These are phyloP conservation scores for Cyclotella sp. DNA, from an alignment of 108 stramenopile genomes.

Conservation along the genomic window DNA sequence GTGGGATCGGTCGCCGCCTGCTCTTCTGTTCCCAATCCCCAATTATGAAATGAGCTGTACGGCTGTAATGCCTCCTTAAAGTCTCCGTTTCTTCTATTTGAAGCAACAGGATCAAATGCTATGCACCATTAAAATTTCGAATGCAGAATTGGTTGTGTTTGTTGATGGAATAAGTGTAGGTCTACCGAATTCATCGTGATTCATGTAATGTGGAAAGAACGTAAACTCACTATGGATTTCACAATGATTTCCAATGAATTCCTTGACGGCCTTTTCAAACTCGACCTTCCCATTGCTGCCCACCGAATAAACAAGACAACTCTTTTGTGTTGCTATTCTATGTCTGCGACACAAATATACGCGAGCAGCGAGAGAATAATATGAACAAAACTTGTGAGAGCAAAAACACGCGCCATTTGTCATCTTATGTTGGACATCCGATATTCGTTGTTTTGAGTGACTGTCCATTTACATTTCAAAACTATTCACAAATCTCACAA, in stretches of 20 bases:
- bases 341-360: no score
- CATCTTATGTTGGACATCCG: not conserved
- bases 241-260: conserved; percentile 44
- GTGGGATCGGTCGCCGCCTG: not conserved
- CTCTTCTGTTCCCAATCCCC: conserved; percentile 37
- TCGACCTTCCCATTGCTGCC: conserved; percentile 60
- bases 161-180: no score
- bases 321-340: conserved; percentile 34
- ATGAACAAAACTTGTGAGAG: no score
- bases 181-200: no score
- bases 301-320: conserved; percentile 62
- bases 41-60: conserved; percentile 46
- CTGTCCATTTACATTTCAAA: no score
- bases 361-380: no score
- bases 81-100: conserved; percentile 46
- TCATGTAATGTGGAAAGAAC: no score
- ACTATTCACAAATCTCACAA: no score
- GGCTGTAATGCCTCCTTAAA: conserved; percentile 32
- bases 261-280: conserved; percentile 61
- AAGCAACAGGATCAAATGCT: no score
- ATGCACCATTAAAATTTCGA: no score
- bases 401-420: not conserved
- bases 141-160: no score
- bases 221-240: conserved; percentile 69
- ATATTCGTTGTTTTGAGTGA: no score